Evolutionary conservation across 2,329 filamentous ascomycete genomes (phyloP).

Genomic region (Talaromyces sp.): DNA sequence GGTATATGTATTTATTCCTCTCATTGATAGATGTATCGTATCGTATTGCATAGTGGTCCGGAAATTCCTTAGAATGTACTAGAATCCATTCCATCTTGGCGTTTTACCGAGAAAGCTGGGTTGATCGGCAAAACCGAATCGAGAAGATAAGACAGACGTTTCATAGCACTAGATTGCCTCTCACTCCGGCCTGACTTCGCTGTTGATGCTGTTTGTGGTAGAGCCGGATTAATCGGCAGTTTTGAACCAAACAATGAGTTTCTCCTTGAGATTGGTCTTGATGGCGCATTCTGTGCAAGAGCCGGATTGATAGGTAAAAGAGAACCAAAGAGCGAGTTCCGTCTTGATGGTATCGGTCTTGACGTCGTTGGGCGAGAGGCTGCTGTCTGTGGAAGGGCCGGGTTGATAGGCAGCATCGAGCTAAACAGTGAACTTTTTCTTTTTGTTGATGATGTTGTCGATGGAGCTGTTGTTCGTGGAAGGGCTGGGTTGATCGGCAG

Average conservation of each 20-base stretch:
- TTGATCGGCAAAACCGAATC: slow-evolving; percentile 35
- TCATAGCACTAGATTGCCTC: slow-evolving; percentile 12
- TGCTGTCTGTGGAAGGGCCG: slow-evolving; percentile 11
- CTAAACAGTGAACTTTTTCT: slow-evolving; percentile 8
- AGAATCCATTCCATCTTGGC: not conserved
- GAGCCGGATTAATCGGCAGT: not conserved
- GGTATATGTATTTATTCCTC: not conserved
- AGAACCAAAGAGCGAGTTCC: slow-evolving; percentile 6
- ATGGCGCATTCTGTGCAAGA: slow-evolving; percentile 17
- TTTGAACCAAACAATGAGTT: slow-evolving; percentile 5
- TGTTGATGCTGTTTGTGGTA: slow-evolving; percentile 19
- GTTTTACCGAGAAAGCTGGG: slow-evolving; percentile 22
- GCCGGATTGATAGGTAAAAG: slow-evolving; percentile 18
- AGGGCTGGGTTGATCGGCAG: slow-evolving; percentile 20
- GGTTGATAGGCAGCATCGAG: slow-evolving; percentile 18
- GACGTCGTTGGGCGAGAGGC: not conserved
- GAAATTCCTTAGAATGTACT: not conserved
- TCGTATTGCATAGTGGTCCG: not conserved
- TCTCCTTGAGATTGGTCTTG: slow-evolving; percentile 13
- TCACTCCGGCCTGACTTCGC: slow-evolving; percentile 18
- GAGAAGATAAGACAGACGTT: slow-evolving; percentile 26
- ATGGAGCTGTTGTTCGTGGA: slow-evolving; percentile 15
- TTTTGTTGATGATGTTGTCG: not conserved
- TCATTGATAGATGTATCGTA: not conserved
- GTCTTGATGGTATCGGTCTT: slow-evolving; percentile 19